Conservation (phyloP, 352 stramenopile species). For the Phytophthora pini region DNA sequence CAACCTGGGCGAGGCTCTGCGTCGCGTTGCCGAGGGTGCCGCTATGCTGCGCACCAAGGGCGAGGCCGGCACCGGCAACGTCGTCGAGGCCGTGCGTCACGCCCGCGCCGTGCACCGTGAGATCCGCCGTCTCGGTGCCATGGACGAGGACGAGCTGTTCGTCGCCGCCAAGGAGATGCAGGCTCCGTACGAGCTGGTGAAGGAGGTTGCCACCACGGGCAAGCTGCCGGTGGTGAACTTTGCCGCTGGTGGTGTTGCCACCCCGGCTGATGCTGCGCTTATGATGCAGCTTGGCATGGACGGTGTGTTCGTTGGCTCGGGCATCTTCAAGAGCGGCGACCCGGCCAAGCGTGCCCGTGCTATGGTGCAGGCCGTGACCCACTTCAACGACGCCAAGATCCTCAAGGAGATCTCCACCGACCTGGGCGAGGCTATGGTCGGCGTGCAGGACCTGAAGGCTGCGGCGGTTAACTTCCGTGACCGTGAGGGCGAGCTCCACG, state of each 20-base stretch:
- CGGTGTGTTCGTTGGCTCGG: conserved; percentile 98
- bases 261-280: conserved; percentile 96
- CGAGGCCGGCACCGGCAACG: conserved; percentile 98
- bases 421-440: conserved; percentile 97
- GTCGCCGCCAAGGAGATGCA: conserved; percentile 97
- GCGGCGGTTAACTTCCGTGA: conserved; percentile 98
- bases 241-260: conserved; percentile 97
- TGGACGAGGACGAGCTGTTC: conserved; percentile 98
- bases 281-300: conserved; percentile 99
- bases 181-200: conserved; percentile 94
- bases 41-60: conserved; percentile 99
- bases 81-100: conserved; percentile 98
- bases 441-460: conserved; percentile 96
- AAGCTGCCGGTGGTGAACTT: conserved; percentile 98
- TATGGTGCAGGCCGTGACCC: conserved; percentile 97
- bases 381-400: conserved; percentile 98
- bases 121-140: conserved; percentile 90
- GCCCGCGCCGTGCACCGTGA: conserved; percentile 92
- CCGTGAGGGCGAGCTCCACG: conserved; percentile 91
- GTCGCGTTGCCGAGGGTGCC: conserved; percentile 95
- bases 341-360: conserved; percentile 94
- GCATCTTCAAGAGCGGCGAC: conserved; percentile 98
- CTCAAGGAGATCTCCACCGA: conserved; percentile 96
- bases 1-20: conserved; percentile 97
- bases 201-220: conserved; percentile 92